phyloP scores from a whole-genome alignment of 352 stramenopile species.

The Phytophthora meadii region DNA sequence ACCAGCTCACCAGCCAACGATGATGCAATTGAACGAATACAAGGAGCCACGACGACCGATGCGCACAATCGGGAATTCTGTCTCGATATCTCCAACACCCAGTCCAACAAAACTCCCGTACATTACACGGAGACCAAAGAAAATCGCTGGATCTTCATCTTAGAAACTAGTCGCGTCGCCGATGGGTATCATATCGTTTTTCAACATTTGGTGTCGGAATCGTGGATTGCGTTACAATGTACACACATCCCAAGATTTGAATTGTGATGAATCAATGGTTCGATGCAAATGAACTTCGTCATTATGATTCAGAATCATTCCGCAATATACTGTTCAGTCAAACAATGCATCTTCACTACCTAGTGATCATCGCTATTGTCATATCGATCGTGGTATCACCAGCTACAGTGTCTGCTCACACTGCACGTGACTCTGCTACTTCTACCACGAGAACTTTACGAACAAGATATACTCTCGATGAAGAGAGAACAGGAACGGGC shows the following conservation, averaged over 20 bases:
- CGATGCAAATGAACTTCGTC: too few species aligned
- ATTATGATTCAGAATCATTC: too few species aligned
- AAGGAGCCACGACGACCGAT: constrained; percentile 20
- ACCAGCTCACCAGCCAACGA: constrained; percentile 6
- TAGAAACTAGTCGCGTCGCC: too few species aligned
- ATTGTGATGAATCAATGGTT: too few species aligned
- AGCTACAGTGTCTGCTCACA: not conserved
- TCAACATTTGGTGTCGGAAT: too few species aligned
- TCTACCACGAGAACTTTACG: not conserved
- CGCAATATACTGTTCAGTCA: too few species aligned
- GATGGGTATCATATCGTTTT: too few species aligned
- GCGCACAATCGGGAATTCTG: constrained; percentile 13
- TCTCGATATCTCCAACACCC: not conserved
- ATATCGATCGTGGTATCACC: not conserved
- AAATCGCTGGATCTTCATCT: not conserved
- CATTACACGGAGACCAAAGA: constrained; percentile 46
- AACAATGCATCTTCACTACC: not conserved
- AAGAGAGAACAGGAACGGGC: not conserved
- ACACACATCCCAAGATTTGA: too few species aligned
- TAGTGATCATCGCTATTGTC: not conserved
- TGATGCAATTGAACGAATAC: constrained; percentile 13
- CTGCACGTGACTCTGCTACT: not conserved
- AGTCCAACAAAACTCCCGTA: constrained; percentile 51
- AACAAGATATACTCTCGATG: not conserved
- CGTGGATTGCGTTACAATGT: too few species aligned